Evolutionary conservation across 345 rosid genomes (phyloP).

Genomic region (Linum trigynum): DNA sequence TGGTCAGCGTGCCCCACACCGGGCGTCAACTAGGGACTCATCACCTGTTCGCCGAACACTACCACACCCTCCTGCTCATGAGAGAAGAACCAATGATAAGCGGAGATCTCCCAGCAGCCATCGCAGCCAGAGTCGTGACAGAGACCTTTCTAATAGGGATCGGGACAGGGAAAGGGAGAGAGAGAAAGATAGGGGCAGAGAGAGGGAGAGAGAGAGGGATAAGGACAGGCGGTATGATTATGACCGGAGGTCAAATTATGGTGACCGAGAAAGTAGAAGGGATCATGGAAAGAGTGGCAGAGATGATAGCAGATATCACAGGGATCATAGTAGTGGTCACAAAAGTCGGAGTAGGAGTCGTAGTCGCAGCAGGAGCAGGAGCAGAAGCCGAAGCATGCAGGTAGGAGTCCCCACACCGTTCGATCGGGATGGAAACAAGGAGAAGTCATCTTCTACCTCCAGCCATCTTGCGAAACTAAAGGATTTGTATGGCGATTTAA

Average conservation of each 20-base stretch:
- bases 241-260: conserved; percentile 33
- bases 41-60: conserved; percentile 86
- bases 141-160: conserved; percentile 41
- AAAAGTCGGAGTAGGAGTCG: conserved; percentile 36
- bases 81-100: conserved; percentile 39
- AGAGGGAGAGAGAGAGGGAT: conserved; percentile 51
- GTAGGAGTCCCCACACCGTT: conserved; percentile 22
- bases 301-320: conserved; percentile 30
- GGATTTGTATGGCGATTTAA: conserved; percentile 70
- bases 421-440: conserved; percentile 51
- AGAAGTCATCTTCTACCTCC: conserved; percentile 36
- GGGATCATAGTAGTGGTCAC: conserved; percentile 36
- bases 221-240: conserved; percentile 32
- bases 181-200: conserved; percentile 33
- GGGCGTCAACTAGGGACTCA: conserved; percentile 95
- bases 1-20: conserved; percentile 99
- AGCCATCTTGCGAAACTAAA: conserved; percentile 86
- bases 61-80: conserved; percentile 46
- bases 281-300: conserved; percentile 19
- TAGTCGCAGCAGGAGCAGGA: conserved; percentile 57
- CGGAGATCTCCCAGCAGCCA: conserved; percentile 50
- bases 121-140: conserved; percentile 65
- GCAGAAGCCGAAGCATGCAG: conserved; percentile 60
- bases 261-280: conserved; percentile 39
- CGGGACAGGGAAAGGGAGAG: conserved; percentile 31